A percentile compares a stretch with the other conserved stretches of the same genome.
These are phyloP conservation scores for Crithidia acanthocephali DNA, from an alignment of 208 protist genomes.

Conservation along the genomic window DNA sequence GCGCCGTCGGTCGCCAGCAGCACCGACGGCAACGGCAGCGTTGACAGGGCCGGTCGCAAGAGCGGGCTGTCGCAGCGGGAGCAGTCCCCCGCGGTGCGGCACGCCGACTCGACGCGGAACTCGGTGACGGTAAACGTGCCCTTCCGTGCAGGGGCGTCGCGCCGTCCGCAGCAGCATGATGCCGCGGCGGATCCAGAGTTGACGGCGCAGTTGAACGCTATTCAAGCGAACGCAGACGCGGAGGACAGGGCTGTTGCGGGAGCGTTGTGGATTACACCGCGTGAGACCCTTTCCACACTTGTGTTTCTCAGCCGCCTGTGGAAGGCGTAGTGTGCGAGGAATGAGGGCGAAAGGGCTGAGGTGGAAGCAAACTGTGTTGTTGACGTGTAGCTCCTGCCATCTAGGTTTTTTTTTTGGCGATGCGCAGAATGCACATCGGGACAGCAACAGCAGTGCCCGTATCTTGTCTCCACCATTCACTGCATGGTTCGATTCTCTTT, in stretches of 20 bases:
- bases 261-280: constrained; percentile 9
- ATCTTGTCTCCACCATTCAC: too few species aligned
- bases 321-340: constrained; percentile 15
- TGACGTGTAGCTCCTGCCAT: too few species aligned
- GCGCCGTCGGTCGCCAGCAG: background rate
- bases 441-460: too few species aligned
- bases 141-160: background rate
- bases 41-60: background rate
- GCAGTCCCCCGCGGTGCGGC: background rate
- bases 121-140: background rate
- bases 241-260: background rate
- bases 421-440: too few species aligned
- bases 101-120: background rate
- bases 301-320: constrained; percentile 5
- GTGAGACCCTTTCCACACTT: constrained; percentile 9
- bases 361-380: too few species aligned
- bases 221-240: constrained; percentile 8
- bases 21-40: background rate
- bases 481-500: too few species aligned
- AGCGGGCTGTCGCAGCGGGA: background rate
- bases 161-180: background rate
- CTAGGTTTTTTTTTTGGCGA: too few species aligned
- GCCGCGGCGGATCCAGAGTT: background rate
- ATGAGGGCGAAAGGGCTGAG: background rate
- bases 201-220: constrained; percentile 1